Evolutionary conservation across 768 basidiomycete genomes (phyloP).

Genomic region (Sutorius australiensis): DNA sequence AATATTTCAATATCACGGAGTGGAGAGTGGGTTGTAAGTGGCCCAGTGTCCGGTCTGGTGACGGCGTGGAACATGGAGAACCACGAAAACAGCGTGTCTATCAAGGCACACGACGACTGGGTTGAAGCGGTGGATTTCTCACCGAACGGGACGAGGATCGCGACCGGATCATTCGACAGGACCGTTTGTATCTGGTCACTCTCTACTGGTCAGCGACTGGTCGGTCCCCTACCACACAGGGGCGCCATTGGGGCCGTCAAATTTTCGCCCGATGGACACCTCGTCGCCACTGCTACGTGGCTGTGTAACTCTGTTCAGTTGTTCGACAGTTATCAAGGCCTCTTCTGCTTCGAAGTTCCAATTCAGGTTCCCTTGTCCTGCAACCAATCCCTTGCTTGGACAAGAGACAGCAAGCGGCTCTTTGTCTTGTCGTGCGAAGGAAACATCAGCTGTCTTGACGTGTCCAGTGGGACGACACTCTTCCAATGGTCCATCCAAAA

Average conservation of each 20-base stretch:
- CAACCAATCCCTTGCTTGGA: not conserved
- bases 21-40: not conserved
- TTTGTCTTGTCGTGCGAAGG: not conserved
- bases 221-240: not conserved
- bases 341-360: not conserved
- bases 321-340: not conserved
- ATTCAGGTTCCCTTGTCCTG: not conserved
- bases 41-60: not conserved
- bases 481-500: not conserved
- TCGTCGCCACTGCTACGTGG: not conserved
- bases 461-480: not conserved
- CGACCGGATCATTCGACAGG: not conserved
- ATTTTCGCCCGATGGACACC: not conserved
- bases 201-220: not conserved
- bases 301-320: not conserved
- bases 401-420: not conserved
- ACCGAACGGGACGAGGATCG: not conserved
- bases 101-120: not conserved
- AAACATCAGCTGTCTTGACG: not conserved
- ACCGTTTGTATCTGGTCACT: not conserved
- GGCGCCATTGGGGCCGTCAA: accelerated
- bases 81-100: not conserved
- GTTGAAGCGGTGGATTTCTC: not conserved
- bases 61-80: not conserved
- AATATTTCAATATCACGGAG: not conserved